Percentiles rank a stretch among this genome's conserved stretches.
Conservation (phyloP, 2,329 filamentous ascomycete species). For the Pochonia chlamydosporia region DNA sequence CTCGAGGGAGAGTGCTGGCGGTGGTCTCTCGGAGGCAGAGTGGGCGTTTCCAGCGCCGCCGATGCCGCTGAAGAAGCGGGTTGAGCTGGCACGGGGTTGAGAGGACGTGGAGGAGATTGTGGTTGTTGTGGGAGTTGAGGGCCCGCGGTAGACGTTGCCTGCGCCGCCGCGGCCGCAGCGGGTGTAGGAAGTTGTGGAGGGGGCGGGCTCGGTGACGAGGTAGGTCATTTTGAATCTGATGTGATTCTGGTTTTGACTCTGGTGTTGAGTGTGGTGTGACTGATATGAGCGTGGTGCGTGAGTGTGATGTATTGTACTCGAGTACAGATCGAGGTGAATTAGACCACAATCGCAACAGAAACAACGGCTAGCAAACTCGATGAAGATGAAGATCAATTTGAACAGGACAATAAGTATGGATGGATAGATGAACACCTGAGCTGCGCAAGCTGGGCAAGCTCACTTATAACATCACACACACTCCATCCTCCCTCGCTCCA, state of each 20-base stretch:
- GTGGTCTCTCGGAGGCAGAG: constrained; percentile 34
- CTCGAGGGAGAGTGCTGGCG: constrained; percentile 41
- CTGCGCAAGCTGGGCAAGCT: background rate
- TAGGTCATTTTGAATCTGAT: constrained; percentile 18
- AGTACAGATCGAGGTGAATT: no score
- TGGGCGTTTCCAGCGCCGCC: constrained; percentile 62
- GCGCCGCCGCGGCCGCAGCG: constrained; percentile 51
- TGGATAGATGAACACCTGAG: no score
- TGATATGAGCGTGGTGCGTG: background rate
- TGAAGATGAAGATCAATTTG: no score
- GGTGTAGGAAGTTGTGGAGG: constrained; percentile 28
- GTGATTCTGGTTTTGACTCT: background rate
- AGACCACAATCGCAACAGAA: no score
- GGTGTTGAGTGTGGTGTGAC: constrained; percentile 4
- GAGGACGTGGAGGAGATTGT: constrained; percentile 34
- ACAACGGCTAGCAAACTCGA: no score
- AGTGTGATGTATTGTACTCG: no score
- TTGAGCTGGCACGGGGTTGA: constrained; percentile 31
- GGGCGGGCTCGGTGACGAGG: constrained; percentile 26
- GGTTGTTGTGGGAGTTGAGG: constrained; percentile 33
- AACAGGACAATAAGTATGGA: no score
- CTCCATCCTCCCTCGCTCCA: no score
- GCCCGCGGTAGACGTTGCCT: constrained; percentile 48
- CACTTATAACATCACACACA: constrained; percentile 1
- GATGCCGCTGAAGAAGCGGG: constrained; percentile 59